Percentiles rank a stretch among this genome's conserved stretches.
These are phyloP conservation scores for Tolypocladium ovalisporum DNA, from an alignment of 2,329 filamentous ascomycete species.

Conservation along the genomic window DNA sequence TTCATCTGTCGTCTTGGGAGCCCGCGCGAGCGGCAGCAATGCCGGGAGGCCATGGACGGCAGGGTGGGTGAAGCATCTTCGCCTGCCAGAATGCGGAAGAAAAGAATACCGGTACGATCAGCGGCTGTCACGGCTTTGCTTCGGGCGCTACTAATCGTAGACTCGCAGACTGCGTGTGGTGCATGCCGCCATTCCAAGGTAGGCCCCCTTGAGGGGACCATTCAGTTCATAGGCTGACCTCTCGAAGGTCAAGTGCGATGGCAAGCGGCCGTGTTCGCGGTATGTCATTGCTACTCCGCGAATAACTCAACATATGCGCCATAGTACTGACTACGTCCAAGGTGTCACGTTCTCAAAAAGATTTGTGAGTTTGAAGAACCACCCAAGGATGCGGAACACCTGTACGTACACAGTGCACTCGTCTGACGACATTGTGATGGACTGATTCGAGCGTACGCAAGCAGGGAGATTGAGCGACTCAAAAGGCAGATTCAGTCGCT, in stretches of 20 bases:
- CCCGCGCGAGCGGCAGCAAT: background rate
- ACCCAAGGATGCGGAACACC: constrained; percentile 10
- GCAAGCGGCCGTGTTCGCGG: constrained; percentile 14
- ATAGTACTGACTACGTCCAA: background rate
- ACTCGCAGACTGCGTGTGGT: constrained; percentile 12
- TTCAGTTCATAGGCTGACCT: background rate
- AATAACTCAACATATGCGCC: too few species aligned
- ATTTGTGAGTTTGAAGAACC: constrained; percentile 11
- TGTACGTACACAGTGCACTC: constrained; percentile 2
- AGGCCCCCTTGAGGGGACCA: background rate
- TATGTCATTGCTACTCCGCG: background rate
- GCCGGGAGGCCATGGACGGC: background rate
- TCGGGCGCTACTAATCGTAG: background rate
- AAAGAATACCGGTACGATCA: constrained; percentile 8
- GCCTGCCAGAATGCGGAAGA: constrained; percentile 6
- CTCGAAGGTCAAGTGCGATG: constrained; percentile 12
- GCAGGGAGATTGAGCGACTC: background rate
- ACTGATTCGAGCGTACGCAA: background rate
- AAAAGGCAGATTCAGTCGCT: background rate
- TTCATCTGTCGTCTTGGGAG: background rate
- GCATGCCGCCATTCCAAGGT: constrained; percentile 16
- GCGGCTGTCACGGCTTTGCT: background rate
- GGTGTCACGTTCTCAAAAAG: constrained; percentile 11
- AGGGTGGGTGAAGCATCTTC: background rate
- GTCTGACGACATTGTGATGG: background rate